Base-by-base conservation (phyloP, 257 asterid genomes). In the Avicennia marina region DNA sequence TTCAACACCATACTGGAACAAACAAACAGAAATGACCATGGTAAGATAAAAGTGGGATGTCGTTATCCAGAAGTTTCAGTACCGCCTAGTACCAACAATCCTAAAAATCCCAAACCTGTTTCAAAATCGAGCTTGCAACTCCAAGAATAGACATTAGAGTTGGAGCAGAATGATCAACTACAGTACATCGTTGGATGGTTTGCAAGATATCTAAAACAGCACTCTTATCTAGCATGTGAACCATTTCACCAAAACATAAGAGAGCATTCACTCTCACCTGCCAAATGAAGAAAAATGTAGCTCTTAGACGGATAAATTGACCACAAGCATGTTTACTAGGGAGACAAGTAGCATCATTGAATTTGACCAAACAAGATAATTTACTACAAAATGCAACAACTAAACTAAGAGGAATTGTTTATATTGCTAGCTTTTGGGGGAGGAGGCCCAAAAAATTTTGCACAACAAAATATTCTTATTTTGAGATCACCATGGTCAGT, bases 261-360 rank as follows among this genome's bases (percentile, higher is more conserved):
- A 93, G 77, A 42, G 99, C 95, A 79, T 89, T 93, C 74, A 93
- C 99, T 69, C 99, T 84, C 72, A 93, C 99, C 99, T 93, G 89
- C 60, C 58, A 68, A 64, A 54, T 56, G 48, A 70, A 62, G 47
- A 36, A 15, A 65, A 59, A 33, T 3, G 25, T 2, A 42, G 54
- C 60, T 40, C 54, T 59, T 41, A 41, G 18, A 38, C n/a, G n/a
- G n/a, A n/a, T n/a, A 31, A 6, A 19, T 15, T 58, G 43, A 29
- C 15, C 26, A 25, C 10, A 13, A 24, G 32, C 19, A 26, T 17
- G 32, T n/a, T 19, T 15, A 51, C 38, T n/a, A 31, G 45, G 3
- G 59, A 19, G 17, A 16, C 15, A 8, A 26, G 7, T 2, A 4
- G 6, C 49, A 13, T n/a, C n/a, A n/a, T n/a, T n/a, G 16, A 56